Base-by-base conservation (phyloP, 805 yeast species). In the Wickerhamomyces queroliae region DNA sequence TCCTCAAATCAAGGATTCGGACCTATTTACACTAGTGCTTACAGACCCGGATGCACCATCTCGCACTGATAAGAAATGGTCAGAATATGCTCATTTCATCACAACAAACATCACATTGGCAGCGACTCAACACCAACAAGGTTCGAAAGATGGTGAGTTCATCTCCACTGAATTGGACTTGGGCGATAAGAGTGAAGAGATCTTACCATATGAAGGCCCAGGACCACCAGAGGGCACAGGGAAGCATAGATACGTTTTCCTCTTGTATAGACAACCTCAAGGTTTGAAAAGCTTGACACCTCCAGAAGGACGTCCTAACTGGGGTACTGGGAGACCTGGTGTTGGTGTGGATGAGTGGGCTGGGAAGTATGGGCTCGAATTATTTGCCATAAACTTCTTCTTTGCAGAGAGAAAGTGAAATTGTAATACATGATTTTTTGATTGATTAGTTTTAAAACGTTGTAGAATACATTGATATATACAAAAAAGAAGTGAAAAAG, bases 21-120 rank as follows among this genome's bases (percentile, higher is more conserved):
- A 78, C 47, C 62, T 71, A 37, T 89, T 83, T 63, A 78, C 93
- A 10, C 64, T 90, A 48, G 84, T 85, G 3, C 50, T 89, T 48
- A 90, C 96, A 7, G 96, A 89, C 61, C 97, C 97, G 1, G 96
- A 89, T 66, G 96, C 96, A 7, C 97, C 97, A 12, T 75, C 89
- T 4, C 73, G 78, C 49, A 70, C 74, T 3, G 96, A 89, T 59
- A 78, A 81, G 55, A 86, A 80, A 57, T 88, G 95, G 95, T 81
- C 93, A 3, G 95, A 89, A 61, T 89, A 69, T 58, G 78, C 83
- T 39, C 97, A 89, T 64, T 86, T 76, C 70, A 66, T 89, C 29
- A 64, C 70, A 24, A 62, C 78, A 3, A 80, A 81, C 48, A 69
- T 81, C 50, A 55, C 64, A 31, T 62, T 78, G 50, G 66, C 63